Percentiles rank a stretch among this genome's conserved stretches.
These are phyloP conservation scores for Rhizophora mangle DNA, from an alignment of 345 rosid genomes.

Conservation along the genomic window DNA sequence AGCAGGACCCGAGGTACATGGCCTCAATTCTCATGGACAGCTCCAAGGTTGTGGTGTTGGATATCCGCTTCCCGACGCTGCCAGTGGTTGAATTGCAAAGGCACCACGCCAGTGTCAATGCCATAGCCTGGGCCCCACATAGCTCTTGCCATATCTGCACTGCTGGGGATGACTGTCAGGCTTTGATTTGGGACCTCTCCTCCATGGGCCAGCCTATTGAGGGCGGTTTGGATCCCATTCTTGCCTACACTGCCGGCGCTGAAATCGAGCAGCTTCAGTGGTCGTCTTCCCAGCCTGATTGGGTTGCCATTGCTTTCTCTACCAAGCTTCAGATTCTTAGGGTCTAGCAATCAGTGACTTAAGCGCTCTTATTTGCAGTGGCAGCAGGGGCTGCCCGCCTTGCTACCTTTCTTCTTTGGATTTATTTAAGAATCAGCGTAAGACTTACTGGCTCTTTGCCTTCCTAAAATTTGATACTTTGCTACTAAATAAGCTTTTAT, in stretches of 20 bases:
- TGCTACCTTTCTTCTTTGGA: too few species aligned
- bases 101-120: slow-evolving; percentile 86
- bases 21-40: slow-evolving; percentile 96
- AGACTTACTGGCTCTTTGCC: too few species aligned
- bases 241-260: slow-evolving; percentile 92
- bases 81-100: slow-evolving; percentile 94
- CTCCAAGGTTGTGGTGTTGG: slow-evolving; percentile 85
- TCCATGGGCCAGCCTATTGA: slow-evolving; percentile 95
- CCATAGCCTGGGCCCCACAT: slow-evolving; percentile 98
- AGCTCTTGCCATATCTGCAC: slow-evolving; percentile 96
- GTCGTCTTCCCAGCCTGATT: slow-evolving; percentile 97
- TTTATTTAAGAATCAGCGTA: too few species aligned
- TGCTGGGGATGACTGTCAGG: slow-evolving; percentile 95
- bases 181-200: slow-evolving; percentile 92
- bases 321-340: slow-evolving; percentile 93
- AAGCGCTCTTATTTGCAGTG: too few species aligned
- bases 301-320: slow-evolving; percentile 97
- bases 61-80: slow-evolving; percentile 86
- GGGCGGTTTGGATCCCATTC: slow-evolving; percentile 92
- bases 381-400: too few species aligned
- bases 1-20: slow-evolving; percentile 97
- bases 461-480: too few species aligned
- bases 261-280: slow-evolving; percentile 97
- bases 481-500: too few species aligned
- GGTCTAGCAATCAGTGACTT: slow-evolving; percentile 44